phyloP scores from a whole-genome alignment of 1,139 yeast genomes.

The Candida tetrigidarum region DNA sequence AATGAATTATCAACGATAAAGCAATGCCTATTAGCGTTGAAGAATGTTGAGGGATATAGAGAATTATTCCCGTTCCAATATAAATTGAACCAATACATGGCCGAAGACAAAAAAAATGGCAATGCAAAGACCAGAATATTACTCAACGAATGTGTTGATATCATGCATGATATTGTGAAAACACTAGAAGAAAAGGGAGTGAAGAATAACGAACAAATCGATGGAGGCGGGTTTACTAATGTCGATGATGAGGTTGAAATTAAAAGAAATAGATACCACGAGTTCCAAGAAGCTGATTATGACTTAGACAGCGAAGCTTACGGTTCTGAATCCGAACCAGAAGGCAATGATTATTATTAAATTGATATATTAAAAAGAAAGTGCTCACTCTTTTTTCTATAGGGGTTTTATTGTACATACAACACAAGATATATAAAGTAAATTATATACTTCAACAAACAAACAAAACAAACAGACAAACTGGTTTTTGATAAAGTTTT shows the following conservation, averaged over 20 bases:
- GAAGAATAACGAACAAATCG: slow-evolving; percentile 23
- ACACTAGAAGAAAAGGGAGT: slow-evolving; percentile 78
- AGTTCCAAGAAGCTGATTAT: slow-evolving; percentile 53
- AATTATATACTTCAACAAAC: background rate
- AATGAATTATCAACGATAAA: slow-evolving; percentile 92
- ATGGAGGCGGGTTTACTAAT: slow-evolving; percentile 21
- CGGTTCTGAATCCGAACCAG: slow-evolving; percentile 41
- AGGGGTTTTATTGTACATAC: background rate
- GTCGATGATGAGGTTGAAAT: slow-evolving; percentile 48
- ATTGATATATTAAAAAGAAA: no score
- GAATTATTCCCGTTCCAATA: slow-evolving; percentile 95
- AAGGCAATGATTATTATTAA: slow-evolving; percentile 52
- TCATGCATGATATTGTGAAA: slow-evolving; percentile 84
- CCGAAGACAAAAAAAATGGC: background rate
- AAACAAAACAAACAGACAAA: background rate
- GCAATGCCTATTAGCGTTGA: slow-evolving; percentile 84
- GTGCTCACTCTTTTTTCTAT: background rate
- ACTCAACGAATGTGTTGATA: slow-evolving; percentile 93
- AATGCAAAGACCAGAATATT: slow-evolving; percentile 61
- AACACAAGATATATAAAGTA: background rate
- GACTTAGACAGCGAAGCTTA: slow-evolving; percentile 44
- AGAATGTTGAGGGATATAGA: slow-evolving; percentile 91
- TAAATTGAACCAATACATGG: slow-evolving; percentile 60
- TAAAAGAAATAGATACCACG: slow-evolving; percentile 47
- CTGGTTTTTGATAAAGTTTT: slow-evolving; percentile 1